Conservation (phyloP, 257 asterid species). For the Solanum okadae region DNA sequence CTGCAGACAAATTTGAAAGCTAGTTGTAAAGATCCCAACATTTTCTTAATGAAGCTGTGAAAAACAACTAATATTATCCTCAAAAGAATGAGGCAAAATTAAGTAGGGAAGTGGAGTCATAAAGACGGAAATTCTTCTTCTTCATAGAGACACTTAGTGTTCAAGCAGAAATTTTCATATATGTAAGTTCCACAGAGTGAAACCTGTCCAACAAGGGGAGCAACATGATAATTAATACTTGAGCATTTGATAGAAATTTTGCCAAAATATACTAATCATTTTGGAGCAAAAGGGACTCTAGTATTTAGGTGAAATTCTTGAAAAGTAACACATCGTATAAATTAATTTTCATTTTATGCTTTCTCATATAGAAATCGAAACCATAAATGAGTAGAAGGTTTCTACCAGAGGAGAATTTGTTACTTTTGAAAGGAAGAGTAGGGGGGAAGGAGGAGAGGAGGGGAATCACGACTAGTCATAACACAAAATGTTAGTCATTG, state of each 20-base stretch:
- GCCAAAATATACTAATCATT: not conserved
- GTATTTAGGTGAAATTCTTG: not conserved
- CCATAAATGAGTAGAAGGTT: not conserved
- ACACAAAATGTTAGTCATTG: not conserved
- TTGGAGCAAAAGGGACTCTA: not conserved
- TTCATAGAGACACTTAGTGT: not conserved
- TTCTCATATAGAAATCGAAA: not conserved
- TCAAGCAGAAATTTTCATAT: not conserved
- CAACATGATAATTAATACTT: not conserved
- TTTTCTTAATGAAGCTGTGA: not conserved
- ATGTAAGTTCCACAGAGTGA: not conserved
- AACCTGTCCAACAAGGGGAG: not conserved
- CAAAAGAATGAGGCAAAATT: not conserved
- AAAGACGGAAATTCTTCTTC: not conserved
- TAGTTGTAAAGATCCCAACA: not conserved
- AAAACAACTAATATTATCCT: not conserved
- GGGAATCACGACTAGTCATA: not conserved
- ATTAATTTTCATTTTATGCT: not conserved
- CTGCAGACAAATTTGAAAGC: not conserved
- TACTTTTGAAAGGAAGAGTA: not conserved
- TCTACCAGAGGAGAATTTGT: not conserved
- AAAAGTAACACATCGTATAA: not conserved
- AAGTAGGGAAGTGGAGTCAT: not conserved
- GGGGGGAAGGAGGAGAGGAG: not conserved
- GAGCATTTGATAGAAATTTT: not conserved